Evolutionary conservation across 768 basidiomycete genomes (phyloP), one percentile per base, ranked within the genome.

Genomic region (Tubosaeta sp.): DNA sequence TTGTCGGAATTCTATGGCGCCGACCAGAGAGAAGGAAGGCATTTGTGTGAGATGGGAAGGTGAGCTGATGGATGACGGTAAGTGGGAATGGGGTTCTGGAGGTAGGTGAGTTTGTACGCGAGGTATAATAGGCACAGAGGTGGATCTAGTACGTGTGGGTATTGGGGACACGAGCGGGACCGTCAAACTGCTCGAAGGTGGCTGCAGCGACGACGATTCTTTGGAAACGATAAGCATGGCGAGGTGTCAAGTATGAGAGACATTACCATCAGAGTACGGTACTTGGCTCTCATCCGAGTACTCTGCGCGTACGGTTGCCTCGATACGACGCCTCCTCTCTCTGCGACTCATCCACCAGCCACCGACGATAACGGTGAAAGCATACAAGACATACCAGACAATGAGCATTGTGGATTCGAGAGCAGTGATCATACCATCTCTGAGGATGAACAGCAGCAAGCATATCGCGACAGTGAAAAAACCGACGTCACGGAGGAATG

Each of bases 1-100:
- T 52, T 94, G 86, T 16, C 94, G 80, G 70, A 99, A 99, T 68
- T 99, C 96, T 39, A 99, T 80, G 0, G 96, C 96, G 9, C 95
- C 92, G 5, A 98, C 81, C 2, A 99, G 79, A 3, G 95, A 97
- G 60, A 92, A 92, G 0, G 87, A 90, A 3, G 87, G 88, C 69
- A 91, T 78, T 53, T 81, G 79, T 10, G 69, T 66, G 32, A 73
- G 67, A 21, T 69, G 68, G 56, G 72, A 52, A 21, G 75, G 53
- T 0, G 64, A 53, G 22, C 66, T 70, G 7, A 75, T 62, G 6
- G 81, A 79, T 2, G 86, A 80, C 12, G 80, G 73, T 7, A 81
- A 74, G 22, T 73, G 76, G 9, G 64, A 59, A 47, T 71, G 69
- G 9, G 78, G 65, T 18, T 70, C 72, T 29, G 62, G 64, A 9